Percentiles rank a stretch among this genome's conserved stretches.
Evolutionary conservation across 1,139 yeast genomes (phyloP).

Genomic region (Groenewaldozyma sp.): DNA sequence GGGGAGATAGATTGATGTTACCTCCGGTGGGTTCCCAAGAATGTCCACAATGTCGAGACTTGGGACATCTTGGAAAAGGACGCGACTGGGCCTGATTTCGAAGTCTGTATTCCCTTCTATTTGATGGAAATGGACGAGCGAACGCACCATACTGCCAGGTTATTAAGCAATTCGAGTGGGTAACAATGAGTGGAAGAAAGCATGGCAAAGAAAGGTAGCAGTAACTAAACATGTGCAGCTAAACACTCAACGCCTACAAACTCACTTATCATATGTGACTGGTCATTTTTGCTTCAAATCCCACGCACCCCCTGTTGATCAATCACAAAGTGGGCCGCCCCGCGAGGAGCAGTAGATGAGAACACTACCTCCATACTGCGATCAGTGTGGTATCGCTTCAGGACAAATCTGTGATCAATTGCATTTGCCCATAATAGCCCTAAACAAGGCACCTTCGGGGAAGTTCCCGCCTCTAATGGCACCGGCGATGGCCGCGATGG

Average conservation of each 20-base stretch:
- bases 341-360: constrained; percentile 23
- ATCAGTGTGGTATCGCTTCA: constrained; percentile 26
- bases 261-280: too few species aligned
- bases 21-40: not conserved
- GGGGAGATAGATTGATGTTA: not conserved
- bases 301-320: constrained; percentile 2
- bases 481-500: constrained; percentile 1
- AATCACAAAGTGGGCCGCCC: constrained; percentile 13
- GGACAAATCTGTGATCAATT: constrained; percentile 33
- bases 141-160: too few species aligned
- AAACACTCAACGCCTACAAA: too few species aligned
- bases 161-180: too few species aligned
- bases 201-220: too few species aligned
- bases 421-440: constrained; percentile 39
- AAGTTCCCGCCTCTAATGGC: constrained; percentile 4
- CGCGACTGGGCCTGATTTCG: too few species aligned
- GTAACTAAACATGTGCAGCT: too few species aligned
- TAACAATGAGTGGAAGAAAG: too few species aligned
- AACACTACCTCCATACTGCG: constrained; percentile 34
- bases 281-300: too few species aligned
- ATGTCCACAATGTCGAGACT: not conserved
- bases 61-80: too few species aligned
- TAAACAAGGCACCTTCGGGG: constrained; percentile 32
- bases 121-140: too few species aligned
- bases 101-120: too few species aligned